A percentile compares a stretch with the other conserved stretches of the same genome.
Conservation (phyloP, 2,329 filamentous ascomycete genomes). For the Phaeosphaeria sp. region DNA sequence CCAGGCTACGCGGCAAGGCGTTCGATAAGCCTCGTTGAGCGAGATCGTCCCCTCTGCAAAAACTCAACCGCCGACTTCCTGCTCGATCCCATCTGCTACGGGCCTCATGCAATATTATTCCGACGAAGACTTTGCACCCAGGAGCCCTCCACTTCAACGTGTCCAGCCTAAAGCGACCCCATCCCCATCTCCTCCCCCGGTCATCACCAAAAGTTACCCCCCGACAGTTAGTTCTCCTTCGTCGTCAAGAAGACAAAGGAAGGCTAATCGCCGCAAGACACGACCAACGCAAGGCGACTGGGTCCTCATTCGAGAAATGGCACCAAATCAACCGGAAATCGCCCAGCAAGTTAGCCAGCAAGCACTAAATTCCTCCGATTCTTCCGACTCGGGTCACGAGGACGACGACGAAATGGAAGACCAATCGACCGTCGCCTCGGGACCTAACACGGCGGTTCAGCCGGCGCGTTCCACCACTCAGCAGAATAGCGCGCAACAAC, state of each 20-base stretch:
- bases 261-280: slow-evolving; percentile 61
- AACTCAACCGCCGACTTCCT: background rate
- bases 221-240: slow-evolving; percentile 49
- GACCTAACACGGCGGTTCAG: slow-evolving; percentile 7
- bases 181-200: slow-evolving; percentile 59
- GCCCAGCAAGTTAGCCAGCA: slow-evolving; percentile 63
- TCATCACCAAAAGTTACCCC: slow-evolving; percentile 32
- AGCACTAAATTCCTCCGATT: slow-evolving; percentile 57
- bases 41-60: slow-evolving; percentile 15
- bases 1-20: slow-evolving; percentile 18
- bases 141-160: slow-evolving; percentile 51
- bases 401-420: slow-evolving; percentile 52
- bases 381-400: slow-evolving; percentile 52
- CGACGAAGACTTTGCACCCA: slow-evolving; percentile 58
- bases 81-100: background rate
- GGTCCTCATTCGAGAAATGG: slow-evolving; percentile 71
- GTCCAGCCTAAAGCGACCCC: slow-evolving; percentile 55
- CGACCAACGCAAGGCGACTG: slow-evolving; percentile 67
- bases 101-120: slow-evolving; percentile 54
- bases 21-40: slow-evolving; percentile 32
- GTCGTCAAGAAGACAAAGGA: slow-evolving; percentile 55
- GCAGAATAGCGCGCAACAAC: slow-evolving; percentile 19
- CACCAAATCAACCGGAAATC: slow-evolving; percentile 70
- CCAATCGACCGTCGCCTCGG: slow-evolving; percentile 12
- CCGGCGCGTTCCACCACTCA: slow-evolving; percentile 11